phyloP scores from a whole-genome alignment of 176 grass and related monocot species.

The Phoenix roebelenii region DNA sequence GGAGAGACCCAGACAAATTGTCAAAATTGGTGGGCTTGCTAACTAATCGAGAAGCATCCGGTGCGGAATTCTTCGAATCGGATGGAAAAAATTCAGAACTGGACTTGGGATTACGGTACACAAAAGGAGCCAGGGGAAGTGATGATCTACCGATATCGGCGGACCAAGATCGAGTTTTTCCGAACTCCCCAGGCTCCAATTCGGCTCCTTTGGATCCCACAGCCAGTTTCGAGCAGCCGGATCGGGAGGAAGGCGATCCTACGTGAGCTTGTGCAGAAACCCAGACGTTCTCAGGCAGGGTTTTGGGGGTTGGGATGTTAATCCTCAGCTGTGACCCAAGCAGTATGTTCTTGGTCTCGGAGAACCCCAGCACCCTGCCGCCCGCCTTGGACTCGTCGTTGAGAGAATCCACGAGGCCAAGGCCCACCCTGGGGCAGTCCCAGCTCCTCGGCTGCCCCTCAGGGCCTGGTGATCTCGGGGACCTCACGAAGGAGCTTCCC shows the following conservation, averaged over 20 bases:
- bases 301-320: slow-evolving; percentile 7
- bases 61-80: slow-evolving; percentile 6
- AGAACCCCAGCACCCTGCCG: slow-evolving; percentile 18
- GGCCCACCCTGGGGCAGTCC: slow-evolving; percentile 53
- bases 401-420: slow-evolving; percentile 64
- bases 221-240: slow-evolving; percentile 2
- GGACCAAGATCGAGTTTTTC: slow-evolving; percentile 52
- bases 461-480: slow-evolving; percentile 26
- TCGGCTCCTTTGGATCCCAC: slow-evolving; percentile 10
- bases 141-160: slow-evolving; percentile 17
- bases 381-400: slow-evolving; percentile 12
- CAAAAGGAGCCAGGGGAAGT: background rate
- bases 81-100: slow-evolving; percentile 33
- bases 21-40: slow-evolving; percentile 25
- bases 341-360: slow-evolving; percentile 19
- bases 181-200: slow-evolving; percentile 40
- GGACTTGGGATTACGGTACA: slow-evolving; percentile 39
- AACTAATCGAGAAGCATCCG: background rate
- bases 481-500: slow-evolving; percentile 27
- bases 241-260: background rate
- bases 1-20: slow-evolving; percentile 54
- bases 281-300: slow-evolving; percentile 43
- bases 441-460: slow-evolving; percentile 35
- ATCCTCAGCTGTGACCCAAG: slow-evolving; percentile 14
- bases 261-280: slow-evolving; percentile 5